These are phyloP conservation scores for Brassica balearica DNA, from an alignment of 441 rosid genomes.

Conservation along the genomic window DNA sequence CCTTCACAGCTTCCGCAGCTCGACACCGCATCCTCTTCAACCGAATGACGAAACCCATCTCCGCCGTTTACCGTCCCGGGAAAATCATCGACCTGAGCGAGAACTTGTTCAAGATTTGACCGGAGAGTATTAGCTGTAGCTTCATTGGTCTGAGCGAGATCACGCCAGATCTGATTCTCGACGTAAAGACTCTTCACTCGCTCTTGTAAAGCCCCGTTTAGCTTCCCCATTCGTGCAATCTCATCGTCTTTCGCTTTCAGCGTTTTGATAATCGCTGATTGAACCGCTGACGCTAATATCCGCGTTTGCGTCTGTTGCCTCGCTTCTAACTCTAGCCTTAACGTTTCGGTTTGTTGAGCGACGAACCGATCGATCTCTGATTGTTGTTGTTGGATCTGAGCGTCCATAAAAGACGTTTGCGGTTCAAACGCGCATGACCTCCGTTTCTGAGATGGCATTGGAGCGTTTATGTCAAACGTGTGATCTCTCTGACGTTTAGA, in stretches of 20 bases:
- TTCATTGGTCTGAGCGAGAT: constrained; percentile 69
- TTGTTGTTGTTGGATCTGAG: constrained; percentile 32
- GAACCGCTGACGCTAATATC: constrained; percentile 52
- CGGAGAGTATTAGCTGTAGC: constrained; percentile 70
- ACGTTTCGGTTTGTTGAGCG: constrained; percentile 52
- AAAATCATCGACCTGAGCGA: constrained; percentile 65
- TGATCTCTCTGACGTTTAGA: background rate
- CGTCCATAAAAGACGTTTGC: constrained; percentile 12
- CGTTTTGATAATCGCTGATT: constrained; percentile 46
- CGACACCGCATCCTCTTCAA: constrained; percentile 66
- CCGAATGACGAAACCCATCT: background rate
- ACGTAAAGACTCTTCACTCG: constrained; percentile 52
- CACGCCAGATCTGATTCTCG: constrained; percentile 80
- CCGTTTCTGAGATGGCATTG: background rate
- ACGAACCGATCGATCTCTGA: constrained; percentile 31
- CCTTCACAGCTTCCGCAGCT: constrained; percentile 60
- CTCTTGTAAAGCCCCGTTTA: constrained; percentile 71
- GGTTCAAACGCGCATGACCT: background rate
- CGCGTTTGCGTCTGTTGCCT: constrained; percentile 58
- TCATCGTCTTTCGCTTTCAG: constrained; percentile 70
- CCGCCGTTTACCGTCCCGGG: background rate
- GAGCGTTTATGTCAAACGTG: background rate
- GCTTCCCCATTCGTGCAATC: constrained; percentile 56
- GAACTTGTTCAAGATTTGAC: constrained; percentile 61
- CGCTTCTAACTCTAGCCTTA: constrained; percentile 61